Base-by-base conservation (phyloP, 805 yeast genomes). In the Suhomyces vadensis region DNA sequence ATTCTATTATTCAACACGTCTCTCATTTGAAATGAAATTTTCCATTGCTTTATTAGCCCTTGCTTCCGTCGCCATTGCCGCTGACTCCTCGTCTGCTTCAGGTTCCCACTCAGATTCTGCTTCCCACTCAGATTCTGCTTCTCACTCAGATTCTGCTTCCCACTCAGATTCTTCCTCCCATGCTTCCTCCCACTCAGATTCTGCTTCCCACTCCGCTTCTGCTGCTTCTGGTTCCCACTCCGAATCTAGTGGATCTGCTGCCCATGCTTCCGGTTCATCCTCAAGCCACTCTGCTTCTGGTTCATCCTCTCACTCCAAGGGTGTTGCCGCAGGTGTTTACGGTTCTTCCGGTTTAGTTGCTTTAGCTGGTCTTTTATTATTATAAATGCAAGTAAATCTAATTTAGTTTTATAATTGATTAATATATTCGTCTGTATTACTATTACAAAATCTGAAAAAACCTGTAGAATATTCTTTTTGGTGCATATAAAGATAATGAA, bases 341-440 rank as follows among this genome's bases (percentile, higher is more conserved):
- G 64, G 58, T 37, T 54, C 54, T 29, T 57, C 57, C 43, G 54
- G 57, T 35, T 49, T 58, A 33, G 63, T 57, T 46, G 63, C 57
- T 35, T 43, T 55, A 25, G 63, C 61, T 37, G 66, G 63, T 43
- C 38, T 52, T 37, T 48, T 60, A 40, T 59, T 61, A 49, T 50
- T 61, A 44, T 61, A 58, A 50, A 17, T 20, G 26, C 26, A 33
- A 19, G 10, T 33, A 20, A 16, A 17, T 20, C 11, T 33, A 9
- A 10, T 35, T 33, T 26, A 33, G 20, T 38, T 22, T 16, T 35
- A 27, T 22, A 11, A 33, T 33, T 19, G 4, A 33, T 20, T 13
- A 26, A 23, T 41, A 20, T 13, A 22, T 22, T 36, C 5, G 19
- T 22, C 17, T 36, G 21, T 11, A 22, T 23, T 13, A 35, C 33